Percentiles rank a stretch among this genome's conserved stretches.
Conservation (phyloP, 78 protist species). For the slime mould (Dictyostelium discoideum) region DNA sequence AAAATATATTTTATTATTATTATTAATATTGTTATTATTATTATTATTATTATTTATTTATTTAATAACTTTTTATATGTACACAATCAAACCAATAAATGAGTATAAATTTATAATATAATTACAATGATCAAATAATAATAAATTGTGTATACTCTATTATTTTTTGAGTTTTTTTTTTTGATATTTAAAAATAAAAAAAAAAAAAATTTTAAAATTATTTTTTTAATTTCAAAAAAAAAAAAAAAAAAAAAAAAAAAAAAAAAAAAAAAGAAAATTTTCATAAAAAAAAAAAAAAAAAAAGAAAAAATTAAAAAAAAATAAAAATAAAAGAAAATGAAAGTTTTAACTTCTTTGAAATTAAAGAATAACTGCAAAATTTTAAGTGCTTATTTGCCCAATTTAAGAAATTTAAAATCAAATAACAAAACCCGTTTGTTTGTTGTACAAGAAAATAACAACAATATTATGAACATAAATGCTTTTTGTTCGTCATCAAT, state of each 20-base stretch:
- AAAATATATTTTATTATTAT: background rate
- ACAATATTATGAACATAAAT: background rate
- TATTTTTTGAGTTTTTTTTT: background rate
- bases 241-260: background rate
- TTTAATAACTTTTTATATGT: background rate
- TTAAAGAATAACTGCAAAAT: background rate
- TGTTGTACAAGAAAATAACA: background rate
- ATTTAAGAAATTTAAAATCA: background rate
- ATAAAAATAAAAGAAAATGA: constrained; percentile 7
- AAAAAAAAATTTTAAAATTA: background rate
- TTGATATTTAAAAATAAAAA: background rate
- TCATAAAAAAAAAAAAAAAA: background rate
- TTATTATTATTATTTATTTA: too few species aligned
- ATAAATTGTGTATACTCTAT: background rate
- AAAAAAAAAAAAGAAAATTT: background rate
- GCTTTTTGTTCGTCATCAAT: background rate
- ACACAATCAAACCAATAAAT: background rate
- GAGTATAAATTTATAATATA: background rate
- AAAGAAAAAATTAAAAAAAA: constrained; percentile 1
- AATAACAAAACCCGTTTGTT: background rate
- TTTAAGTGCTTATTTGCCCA: background rate
- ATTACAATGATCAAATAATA: background rate
- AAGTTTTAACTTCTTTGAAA: background rate
- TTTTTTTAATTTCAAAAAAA: background rate
- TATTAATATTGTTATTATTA: background rate